Evolutionary conservation across 2,329 filamentous ascomycete species (phyloP).

Genomic region (Talaromyces sp.): DNA sequence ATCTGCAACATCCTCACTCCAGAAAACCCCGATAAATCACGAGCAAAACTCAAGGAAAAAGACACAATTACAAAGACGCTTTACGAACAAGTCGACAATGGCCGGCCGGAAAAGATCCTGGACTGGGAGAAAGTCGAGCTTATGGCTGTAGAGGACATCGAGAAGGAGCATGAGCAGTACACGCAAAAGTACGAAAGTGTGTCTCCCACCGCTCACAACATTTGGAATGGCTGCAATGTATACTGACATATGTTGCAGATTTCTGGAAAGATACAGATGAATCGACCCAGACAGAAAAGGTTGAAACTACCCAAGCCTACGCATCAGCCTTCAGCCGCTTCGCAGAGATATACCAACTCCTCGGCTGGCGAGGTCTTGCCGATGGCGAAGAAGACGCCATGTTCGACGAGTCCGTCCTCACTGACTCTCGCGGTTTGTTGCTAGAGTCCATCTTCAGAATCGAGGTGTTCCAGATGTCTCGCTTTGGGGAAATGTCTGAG

Average conservation of each 20-base stretch:
- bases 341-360: slow-evolving; percentile 13
- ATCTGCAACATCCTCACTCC: not conserved
- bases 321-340: slow-evolving; percentile 9
- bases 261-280: slow-evolving; percentile 13
- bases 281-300: slow-evolving; percentile 5
- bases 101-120: not conserved
- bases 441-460: not conserved
- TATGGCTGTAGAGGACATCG: slow-evolving; percentile 4
- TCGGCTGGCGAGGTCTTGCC: not conserved
- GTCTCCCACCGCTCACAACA: not conserved
- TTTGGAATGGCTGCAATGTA: no score
- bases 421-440: not conserved
- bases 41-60: not conserved
- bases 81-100: not conserved
- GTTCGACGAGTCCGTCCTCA: not conserved
- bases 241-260: not conserved
- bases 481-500: not conserved
- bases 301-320: slow-evolving; percentile 1
- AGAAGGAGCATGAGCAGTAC: not conserved
- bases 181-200: slow-evolving; percentile 10
- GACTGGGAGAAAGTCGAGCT: slow-evolving; percentile 10
- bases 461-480: not conserved
- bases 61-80: not conserved
- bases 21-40: not conserved
- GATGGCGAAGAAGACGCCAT: not conserved